phyloP scores from a whole-genome alignment of 306 rosid species.

The Rosa rugosa region DNA sequence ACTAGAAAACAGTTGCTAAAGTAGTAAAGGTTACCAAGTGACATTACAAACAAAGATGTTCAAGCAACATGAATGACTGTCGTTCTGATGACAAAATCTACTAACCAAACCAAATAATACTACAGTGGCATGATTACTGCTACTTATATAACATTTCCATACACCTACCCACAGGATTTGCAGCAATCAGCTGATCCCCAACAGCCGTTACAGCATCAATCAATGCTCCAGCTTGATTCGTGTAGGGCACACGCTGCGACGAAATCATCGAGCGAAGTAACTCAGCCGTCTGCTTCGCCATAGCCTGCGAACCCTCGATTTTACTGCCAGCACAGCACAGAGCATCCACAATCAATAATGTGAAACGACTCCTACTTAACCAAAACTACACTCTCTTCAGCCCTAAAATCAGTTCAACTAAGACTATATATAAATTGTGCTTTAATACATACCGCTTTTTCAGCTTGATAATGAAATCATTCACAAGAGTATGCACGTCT shows the following conservation, averaged over 20 bases:
- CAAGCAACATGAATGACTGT: not conserved
- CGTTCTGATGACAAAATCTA: not conserved
- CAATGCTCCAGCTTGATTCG: slow-evolving; percentile 77
- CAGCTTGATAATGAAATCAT: slow-evolving; percentile 72
- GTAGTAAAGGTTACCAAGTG: not conserved
- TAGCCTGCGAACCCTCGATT: slow-evolving; percentile 93
- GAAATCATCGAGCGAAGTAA: slow-evolving; percentile 85
- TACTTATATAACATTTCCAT: not conserved
- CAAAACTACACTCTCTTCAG: not conserved
- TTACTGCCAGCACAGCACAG: slow-evolving; percentile 47
- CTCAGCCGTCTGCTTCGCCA: slow-evolving; percentile 82
- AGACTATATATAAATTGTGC: not conserved
- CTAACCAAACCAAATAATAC: not conserved
- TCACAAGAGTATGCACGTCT: slow-evolving; percentile 74
- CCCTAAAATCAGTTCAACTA: not conserved
- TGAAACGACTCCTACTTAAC: not conserved
- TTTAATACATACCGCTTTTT: slow-evolving; percentile 62
- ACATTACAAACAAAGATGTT: not conserved
- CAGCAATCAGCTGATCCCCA: slow-evolving; percentile 93
- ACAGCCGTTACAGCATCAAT: slow-evolving; percentile 79
- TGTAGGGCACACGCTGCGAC: slow-evolving; percentile 74
- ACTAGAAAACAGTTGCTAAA: not conserved
- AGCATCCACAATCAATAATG: not conserved
- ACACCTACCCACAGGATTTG: slow-evolving; percentile 83
- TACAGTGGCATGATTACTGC: not conserved